Evolutionary conservation across 768 basidiomycete genomes (phyloP).

Genomic region (Macrolepiota fuliginosa): DNA sequence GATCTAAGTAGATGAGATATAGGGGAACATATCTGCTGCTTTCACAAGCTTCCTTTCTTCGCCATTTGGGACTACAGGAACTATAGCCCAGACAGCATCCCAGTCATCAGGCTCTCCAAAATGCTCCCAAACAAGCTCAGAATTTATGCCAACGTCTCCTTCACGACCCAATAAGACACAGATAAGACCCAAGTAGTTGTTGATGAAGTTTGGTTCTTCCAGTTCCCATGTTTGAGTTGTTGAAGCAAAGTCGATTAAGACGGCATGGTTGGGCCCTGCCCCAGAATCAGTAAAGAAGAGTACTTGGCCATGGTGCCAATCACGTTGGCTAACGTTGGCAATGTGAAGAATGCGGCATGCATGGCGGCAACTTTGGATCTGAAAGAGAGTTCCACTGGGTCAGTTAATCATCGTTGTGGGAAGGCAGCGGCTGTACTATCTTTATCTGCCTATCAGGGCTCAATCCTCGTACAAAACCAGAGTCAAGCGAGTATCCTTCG

Average conservation of each 20-base stretch:
- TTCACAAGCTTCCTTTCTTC: neutral
- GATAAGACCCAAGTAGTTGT: slow-evolving; percentile 14
- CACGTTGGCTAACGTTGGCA: slow-evolving; percentile 20
- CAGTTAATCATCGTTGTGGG: neutral
- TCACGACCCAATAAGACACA: neutral
- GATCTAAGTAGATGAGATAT: neutral
- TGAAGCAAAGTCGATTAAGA: slow-evolving; percentile 18
- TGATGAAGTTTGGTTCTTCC: slow-evolving; percentile 4
- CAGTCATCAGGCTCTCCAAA: slow-evolving; percentile 11
- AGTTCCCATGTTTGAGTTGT: slow-evolving; percentile 16
- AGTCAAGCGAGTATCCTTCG: slow-evolving; percentile 13
- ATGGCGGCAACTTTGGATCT: slow-evolving; percentile 22
- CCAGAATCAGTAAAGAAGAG: slow-evolving; percentile 13
- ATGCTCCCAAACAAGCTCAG: neutral
- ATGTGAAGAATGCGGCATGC: slow-evolving; percentile 22
- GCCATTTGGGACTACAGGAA: neutral
- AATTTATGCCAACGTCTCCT: neutral
- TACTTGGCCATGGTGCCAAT: slow-evolving; percentile 22
- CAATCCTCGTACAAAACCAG: slow-evolving; percentile 11
- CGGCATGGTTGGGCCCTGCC: slow-evolving; percentile 14
- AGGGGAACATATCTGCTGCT: neutral
- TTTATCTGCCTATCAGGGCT: slow-evolving; percentile 17
- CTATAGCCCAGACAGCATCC: neutral
- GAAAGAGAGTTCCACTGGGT: neutral
- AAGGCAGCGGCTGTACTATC: slow-evolving; percentile 12